phyloP scores from a whole-genome alignment of 2,329 filamentous ascomycete species.

The Trichoderma aggressivum region DNA sequence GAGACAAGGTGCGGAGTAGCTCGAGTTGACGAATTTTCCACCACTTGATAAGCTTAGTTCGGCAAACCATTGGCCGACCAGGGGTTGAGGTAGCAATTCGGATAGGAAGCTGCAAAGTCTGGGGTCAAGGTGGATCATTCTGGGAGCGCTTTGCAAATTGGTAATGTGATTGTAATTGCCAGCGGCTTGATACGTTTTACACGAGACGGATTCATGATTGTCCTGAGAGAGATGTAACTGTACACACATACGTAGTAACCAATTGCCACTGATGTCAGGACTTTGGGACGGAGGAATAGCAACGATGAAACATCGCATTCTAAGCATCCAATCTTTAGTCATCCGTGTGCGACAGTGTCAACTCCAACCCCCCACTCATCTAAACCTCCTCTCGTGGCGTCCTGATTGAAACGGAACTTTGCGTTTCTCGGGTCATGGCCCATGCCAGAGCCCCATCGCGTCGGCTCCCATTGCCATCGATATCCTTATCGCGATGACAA shows the following conservation, averaged over 20 bases:
- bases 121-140: neutral
- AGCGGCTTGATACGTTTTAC: neutral
- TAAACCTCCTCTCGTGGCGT: neutral
- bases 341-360: neutral
- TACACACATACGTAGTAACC: neutral
- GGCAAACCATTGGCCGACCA: neutral
- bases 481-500: neutral
- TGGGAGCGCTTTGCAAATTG: neutral
- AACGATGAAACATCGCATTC: neutral
- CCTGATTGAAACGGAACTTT: neutral
- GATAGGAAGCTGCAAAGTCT: constrained; percentile 13
- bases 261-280: neutral
- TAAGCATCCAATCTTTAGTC: neutral
- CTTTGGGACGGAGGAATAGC: neutral
- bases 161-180: neutral
- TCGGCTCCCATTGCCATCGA: neutral
- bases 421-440: neutral
- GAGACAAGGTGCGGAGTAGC: constrained; percentile 9
- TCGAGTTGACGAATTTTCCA: constrained; percentile 8
- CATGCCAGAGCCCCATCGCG: neutral
- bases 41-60: constrained; percentile 17
- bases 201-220: neutral
- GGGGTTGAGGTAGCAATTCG: neutral
- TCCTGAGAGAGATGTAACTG: neutral
- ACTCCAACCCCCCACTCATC: neutral